These are phyloP conservation scores for Fusarium euwallaceae DNA, from an alignment of 2,329 filamentous ascomycete species.

Conservation along the genomic window DNA sequence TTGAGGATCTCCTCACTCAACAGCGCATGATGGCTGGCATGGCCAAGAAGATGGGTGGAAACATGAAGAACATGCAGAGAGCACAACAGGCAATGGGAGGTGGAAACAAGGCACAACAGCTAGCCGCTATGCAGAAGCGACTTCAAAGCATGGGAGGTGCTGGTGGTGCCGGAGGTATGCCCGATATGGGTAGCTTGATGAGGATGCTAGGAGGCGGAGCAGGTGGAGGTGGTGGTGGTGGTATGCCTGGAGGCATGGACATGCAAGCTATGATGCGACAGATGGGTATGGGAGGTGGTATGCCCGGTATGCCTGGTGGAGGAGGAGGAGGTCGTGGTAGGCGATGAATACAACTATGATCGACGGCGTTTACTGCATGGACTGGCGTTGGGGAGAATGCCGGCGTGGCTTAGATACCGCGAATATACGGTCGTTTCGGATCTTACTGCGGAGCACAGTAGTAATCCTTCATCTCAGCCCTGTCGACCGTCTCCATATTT, in stretches of 20 bases:
- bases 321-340: slow-evolving; percentile 46
- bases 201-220: slow-evolving; percentile 84
- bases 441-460: no score
- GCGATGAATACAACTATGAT: slow-evolving; percentile 36
- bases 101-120: slow-evolving; percentile 90
- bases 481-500: background rate
- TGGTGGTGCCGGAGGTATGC: slow-evolving; percentile 76
- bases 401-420: slow-evolving; percentile 13
- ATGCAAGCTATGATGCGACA: slow-evolving; percentile 86
- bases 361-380: slow-evolving; percentile 16
- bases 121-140: slow-evolving; percentile 97
- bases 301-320: slow-evolving; percentile 47
- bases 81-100: slow-evolving; percentile 93
- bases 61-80: slow-evolving; percentile 97
- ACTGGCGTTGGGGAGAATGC: slow-evolving; percentile 27
- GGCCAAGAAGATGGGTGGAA: slow-evolving; percentile 99
- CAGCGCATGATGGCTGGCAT: slow-evolving; percentile 99
- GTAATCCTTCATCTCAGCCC: background rate
- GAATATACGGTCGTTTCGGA: background rate
- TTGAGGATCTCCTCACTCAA: slow-evolving; percentile 97
- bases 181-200: slow-evolving; percentile 88
- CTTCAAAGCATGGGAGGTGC: slow-evolving; percentile 91
- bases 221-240: slow-evolving; percentile 60
- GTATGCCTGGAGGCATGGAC: slow-evolving; percentile 78
- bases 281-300: slow-evolving; percentile 69